Percentiles rank a stretch among this genome's conserved stretches.
These are phyloP conservation scores for Gracilaria domingensis DNA, from an alignment of 23 red algal species.

Conservation along the genomic window DNA sequence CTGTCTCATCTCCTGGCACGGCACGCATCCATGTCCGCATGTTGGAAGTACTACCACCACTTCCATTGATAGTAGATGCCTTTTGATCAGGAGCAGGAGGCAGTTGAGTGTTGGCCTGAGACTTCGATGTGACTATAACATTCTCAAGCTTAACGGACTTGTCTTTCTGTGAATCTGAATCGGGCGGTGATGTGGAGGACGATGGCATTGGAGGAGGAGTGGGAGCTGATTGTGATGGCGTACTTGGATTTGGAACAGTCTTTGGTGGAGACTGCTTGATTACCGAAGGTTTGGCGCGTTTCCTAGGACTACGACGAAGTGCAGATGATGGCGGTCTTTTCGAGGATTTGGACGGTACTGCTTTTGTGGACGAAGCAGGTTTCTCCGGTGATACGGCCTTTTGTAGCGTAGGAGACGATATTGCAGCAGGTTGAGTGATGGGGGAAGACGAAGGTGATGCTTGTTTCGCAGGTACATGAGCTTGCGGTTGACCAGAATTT, in stretches of 20 bases:
- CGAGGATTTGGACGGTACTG: background rate
- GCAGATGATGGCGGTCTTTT: conserved; percentile 27
- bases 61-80: conserved; percentile 41
- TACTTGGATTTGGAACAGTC: background rate
- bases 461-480: background rate
- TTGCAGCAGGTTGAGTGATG: background rate
- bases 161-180: conserved; percentile 23
- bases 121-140: background rate
- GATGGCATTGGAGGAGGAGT: conserved; percentile 17
- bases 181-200: conserved; percentile 21
- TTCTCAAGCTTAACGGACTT: conserved; percentile 9
- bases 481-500: background rate
- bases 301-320: conserved; percentile 19
- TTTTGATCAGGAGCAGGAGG: background rate
- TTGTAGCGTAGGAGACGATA: background rate
- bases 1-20: conserved; percentile 17
- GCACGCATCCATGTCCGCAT: conserved; percentile 37
- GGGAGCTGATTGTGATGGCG: background rate
- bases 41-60: conserved; percentile 57
- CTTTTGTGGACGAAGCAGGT: background rate
- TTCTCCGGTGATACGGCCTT: background rate
- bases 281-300: conserved; percentile 17
- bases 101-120: conserved; percentile 1
- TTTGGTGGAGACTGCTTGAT: conserved; percentile 13
- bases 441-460: background rate